Percentiles rank a stretch among this genome's conserved stretches.
phyloP scores from a whole-genome alignment of 345 rosid species.

The Citrus australasica region DNA sequence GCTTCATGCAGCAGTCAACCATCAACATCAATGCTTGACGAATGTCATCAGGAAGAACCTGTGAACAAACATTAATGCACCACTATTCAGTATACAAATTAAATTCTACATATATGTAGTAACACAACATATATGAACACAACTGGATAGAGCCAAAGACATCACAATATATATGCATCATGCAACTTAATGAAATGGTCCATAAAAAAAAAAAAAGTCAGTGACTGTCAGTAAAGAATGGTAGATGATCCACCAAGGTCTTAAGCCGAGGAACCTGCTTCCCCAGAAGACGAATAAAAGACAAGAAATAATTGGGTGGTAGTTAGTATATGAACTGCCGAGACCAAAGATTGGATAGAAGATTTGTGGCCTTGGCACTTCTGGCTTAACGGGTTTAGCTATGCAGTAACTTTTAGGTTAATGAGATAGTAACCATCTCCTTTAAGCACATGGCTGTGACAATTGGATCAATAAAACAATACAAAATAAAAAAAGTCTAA shows the following conservation, averaged over 20 bases:
- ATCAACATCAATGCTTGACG: slow-evolving; percentile 76
- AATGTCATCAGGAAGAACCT: slow-evolving; percentile 88
- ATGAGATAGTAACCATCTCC: background rate
- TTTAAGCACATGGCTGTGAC: background rate
- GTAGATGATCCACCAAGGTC: background rate
- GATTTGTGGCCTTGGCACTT: background rate
- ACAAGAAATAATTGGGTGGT: background rate
- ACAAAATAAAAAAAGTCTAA: background rate
- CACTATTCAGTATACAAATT: background rate
- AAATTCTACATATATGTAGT: background rate
- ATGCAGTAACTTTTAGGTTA: background rate
- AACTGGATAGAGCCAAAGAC: background rate
- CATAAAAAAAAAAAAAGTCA: background rate
- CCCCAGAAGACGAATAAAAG: background rate
- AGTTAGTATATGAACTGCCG: background rate
- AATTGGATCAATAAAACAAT: background rate
- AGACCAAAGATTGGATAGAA: background rate
- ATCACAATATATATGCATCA: background rate
- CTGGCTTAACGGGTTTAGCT: background rate
- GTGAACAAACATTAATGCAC: background rate
- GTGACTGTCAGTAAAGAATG: background rate
- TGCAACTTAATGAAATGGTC: background rate
- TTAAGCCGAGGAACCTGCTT: background rate
- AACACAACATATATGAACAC: background rate
- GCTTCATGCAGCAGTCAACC: slow-evolving; percentile 79